These are phyloP conservation scores for Aspergillus coremiiformis DNA, from an alignment of 495 filamentous ascomycete genomes.

Conservation along the genomic window DNA sequence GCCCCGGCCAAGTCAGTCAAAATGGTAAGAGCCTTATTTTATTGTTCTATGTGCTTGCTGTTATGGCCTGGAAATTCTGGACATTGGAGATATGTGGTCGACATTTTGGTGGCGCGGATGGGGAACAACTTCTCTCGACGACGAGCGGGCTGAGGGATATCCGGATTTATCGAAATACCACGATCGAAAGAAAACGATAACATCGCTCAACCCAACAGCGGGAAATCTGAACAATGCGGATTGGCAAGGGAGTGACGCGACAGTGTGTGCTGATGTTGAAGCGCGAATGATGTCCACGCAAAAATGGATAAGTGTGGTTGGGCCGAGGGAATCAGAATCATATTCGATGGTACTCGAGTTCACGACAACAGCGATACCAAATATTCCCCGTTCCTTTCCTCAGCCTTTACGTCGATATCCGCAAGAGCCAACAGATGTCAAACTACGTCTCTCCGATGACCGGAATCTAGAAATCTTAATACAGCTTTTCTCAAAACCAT, in stretches of 20 bases:
- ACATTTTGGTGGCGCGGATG: neutral
- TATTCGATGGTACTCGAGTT: neutral
- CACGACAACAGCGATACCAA: neutral
- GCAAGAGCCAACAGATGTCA: neutral
- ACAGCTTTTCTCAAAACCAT: neutral
- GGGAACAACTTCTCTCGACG: neutral
- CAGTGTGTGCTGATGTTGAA: neutral
- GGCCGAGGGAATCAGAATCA: neutral
- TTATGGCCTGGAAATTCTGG: slow-evolving; percentile 17
- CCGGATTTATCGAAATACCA: neutral
- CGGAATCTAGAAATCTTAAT: slow-evolving; percentile 1
- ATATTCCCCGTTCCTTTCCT: neutral
- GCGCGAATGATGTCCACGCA: neutral
- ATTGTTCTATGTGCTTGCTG: slow-evolving; percentile 10
- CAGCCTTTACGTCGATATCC: neutral
- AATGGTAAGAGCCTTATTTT: slow-evolving; percentile 45
- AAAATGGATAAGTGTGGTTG: neutral
- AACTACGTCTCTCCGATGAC: slow-evolving; percentile 10
- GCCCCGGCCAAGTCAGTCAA: slow-evolving; percentile 48
- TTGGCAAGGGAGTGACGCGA: neutral
- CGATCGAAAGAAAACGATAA: neutral
- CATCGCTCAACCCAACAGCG: neutral
- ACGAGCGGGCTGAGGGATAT: neutral
- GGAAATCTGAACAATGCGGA: neutral
- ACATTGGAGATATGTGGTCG: slow-evolving; percentile 17